A percentile compares a stretch with the other conserved stretches of the same genome.
These are phyloP conservation scores for Chionographis japonica DNA, from an alignment of 106 monocot genomes.

Conservation along the genomic window DNA sequence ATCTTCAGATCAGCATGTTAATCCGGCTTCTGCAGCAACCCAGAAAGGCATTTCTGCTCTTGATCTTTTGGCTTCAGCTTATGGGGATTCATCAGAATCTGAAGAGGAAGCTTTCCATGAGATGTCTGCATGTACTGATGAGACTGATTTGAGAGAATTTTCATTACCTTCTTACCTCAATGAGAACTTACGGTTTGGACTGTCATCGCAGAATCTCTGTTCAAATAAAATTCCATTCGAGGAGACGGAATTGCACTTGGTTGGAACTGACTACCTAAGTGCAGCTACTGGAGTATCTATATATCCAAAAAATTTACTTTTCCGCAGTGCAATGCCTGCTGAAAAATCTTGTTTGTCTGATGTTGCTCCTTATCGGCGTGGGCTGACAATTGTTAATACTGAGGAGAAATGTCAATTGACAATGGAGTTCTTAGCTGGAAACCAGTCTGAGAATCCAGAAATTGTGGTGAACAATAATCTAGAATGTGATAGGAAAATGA, in stretches of 20 bases:
- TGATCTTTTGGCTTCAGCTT: conserved; percentile 77
- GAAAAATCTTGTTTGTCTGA: conserved; percentile 5
- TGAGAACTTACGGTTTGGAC: background rate
- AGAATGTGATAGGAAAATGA: background rate
- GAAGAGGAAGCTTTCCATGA: conserved; percentile 45
- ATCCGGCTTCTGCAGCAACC: conserved; percentile 8
- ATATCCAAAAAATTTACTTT: background rate
- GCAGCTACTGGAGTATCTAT: background rate
- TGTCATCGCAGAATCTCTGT: background rate
- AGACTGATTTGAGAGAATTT: conserved; percentile 16
- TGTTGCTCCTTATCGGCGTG: conserved; percentile 7
- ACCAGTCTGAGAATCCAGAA: conserved; percentile 2
- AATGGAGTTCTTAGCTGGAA: background rate
- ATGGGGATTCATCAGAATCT: conserved; percentile 67
- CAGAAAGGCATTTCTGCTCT: conserved; percentile 54
- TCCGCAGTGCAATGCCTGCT: background rate
- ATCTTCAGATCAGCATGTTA: conserved; percentile 16
- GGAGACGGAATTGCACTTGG: background rate
- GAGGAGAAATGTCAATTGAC: background rate
- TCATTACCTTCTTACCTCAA: background rate
- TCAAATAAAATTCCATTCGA: background rate
- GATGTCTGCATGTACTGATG: conserved; percentile 9
- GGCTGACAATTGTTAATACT: conserved; percentile 1
- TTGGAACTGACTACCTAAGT: background rate
- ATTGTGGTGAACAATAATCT: background rate